Conservation (phyloP, 1,139 yeast species). For the Magnusiomyces paraingens region DNA sequence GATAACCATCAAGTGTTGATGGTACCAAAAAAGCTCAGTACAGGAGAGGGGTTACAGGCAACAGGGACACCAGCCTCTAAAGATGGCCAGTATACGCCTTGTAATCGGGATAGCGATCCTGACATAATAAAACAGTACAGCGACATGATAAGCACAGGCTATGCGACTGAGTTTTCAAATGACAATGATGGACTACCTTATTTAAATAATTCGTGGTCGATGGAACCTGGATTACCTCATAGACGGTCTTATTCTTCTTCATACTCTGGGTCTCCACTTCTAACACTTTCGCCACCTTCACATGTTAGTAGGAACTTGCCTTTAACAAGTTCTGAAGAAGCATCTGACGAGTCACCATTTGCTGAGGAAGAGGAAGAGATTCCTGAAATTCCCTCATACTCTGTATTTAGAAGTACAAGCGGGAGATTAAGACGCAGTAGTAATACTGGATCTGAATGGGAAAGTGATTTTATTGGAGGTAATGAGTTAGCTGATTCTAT, state of each 20-base stretch:
- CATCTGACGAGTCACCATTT: background rate
- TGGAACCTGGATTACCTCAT: no score
- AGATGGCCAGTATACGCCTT: background rate
- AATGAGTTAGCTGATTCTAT: background rate
- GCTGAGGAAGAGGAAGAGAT: background rate
- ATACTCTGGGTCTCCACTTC: no score
- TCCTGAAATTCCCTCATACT: conserved; percentile 1
- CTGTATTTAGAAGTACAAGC: background rate
- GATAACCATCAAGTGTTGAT: conserved; percentile 65
- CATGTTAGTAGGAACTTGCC: background rate
- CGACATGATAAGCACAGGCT: conserved; percentile 14
- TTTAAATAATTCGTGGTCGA: no score
- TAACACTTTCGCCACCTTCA: background rate
- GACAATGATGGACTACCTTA: background rate
- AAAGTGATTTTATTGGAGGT: background rate
- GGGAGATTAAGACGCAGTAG: background rate
- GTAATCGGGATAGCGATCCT: background rate
- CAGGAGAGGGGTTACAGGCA: background rate
- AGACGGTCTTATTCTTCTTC: no score
- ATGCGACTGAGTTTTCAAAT: conserved; percentile 5
- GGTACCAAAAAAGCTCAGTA: conserved; percentile 9
- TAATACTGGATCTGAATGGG: background rate
- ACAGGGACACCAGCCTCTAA: background rate
- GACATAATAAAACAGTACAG: conserved; percentile 4
- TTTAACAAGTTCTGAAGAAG: no score